These are phyloP conservation scores for Phallus indusiatus DNA, from an alignment of 768 basidiomycete genomes.

Conservation along the genomic window DNA sequence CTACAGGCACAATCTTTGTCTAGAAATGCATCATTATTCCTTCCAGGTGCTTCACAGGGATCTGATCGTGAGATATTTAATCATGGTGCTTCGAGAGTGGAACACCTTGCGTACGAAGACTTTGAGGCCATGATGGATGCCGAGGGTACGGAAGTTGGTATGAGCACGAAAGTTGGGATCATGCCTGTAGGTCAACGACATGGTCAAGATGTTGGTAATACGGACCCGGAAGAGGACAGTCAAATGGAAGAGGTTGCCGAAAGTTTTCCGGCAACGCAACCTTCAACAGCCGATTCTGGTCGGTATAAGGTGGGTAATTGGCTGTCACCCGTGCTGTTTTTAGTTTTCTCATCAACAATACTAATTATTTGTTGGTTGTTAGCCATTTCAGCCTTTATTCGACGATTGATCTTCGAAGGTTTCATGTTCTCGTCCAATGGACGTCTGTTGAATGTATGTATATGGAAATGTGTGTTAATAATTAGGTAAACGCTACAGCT, in stretches of 20 bases:
- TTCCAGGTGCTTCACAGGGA: conserved; percentile 39
- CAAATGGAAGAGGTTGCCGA: no score
- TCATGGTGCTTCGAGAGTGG: conserved; percentile 43
- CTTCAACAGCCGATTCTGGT: neutral
- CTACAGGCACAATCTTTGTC: neutral
- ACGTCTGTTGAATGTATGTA: no score
- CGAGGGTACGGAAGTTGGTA: conserved; percentile 20
- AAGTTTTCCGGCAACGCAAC: neutral
- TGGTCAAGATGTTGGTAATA: neutral
- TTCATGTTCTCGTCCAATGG: no score
- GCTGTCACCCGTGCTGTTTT: neutral
- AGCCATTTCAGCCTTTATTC: neutral
- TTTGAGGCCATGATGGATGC: conserved; percentile 50
- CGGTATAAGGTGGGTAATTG: neutral
- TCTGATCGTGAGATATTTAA: conserved; percentile 40
- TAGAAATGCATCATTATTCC: neutral
- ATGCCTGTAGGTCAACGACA: neutral
- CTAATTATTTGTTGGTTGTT: no score
- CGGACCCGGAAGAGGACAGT: no score
- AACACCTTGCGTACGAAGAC: conserved; percentile 55
- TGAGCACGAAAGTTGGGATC: neutral
- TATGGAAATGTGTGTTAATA: no score
- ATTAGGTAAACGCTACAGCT: no score
- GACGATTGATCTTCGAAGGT: neutral
- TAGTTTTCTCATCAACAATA: neutral